Percentiles rank a stretch among this genome's conserved stretches.
These are phyloP conservation scores for Akanthomyces dipterigenus DNA, from an alignment of 2,329 filamentous ascomycete species.

Conservation along the genomic window DNA sequence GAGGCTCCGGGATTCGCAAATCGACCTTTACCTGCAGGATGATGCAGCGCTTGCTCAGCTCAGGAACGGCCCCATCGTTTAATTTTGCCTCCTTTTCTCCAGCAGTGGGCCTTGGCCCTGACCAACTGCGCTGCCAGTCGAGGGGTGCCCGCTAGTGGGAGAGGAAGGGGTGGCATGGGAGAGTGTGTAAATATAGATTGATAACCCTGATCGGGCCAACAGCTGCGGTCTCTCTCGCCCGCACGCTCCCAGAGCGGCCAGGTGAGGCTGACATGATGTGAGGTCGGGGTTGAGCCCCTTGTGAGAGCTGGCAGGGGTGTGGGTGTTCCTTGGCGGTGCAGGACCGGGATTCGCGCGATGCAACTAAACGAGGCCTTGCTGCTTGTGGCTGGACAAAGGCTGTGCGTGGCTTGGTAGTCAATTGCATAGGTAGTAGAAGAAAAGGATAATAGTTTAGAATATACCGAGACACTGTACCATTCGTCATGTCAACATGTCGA, in stretches of 20 bases:
- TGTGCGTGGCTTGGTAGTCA: background rate
- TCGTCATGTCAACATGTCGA: no score
- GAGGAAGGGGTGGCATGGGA: background rate
- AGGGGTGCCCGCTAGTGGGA: no score
- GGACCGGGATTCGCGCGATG: background rate
- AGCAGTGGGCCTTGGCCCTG: background rate
- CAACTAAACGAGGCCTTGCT: background rate
- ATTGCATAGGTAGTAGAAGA: background rate
- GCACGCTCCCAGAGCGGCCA: background rate
- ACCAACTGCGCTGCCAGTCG: no score
- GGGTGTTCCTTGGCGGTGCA: background rate
- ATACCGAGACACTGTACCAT: no score
- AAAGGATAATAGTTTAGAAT: no score
- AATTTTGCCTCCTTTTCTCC: background rate
- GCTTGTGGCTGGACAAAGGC: background rate
- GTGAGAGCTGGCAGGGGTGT: background rate
- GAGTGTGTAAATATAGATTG: background rate
- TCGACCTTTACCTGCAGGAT: background rate
- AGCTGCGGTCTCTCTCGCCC: background rate
- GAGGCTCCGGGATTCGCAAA: background rate
- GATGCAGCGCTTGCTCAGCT: background rate
- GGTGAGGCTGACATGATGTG: constrained; percentile 3
- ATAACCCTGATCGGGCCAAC: background rate
- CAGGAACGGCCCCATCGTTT: background rate
- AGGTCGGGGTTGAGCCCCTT: background rate